Evolutionary conservation across 2,329 filamentous ascomycete species (phyloP), one percentile per base, ranked within the genome.

Genomic region (Fusarium chuoi): DNA sequence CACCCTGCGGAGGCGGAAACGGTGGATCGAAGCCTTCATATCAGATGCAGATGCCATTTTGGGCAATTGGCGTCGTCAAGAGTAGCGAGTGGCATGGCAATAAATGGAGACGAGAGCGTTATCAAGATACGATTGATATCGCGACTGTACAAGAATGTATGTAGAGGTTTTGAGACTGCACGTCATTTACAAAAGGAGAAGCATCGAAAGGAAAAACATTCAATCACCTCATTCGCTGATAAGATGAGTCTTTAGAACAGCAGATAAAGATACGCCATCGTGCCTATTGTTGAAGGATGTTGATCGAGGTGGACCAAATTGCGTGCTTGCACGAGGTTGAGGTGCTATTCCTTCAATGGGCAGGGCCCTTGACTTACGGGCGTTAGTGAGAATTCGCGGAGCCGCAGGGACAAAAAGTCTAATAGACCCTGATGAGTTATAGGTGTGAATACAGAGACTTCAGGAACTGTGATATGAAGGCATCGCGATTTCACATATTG

Each of bases 1-100:
- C 71, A 66, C 65, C 67, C 71, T 71, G 69, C 74, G 73, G 60
- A 77, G 63, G 62, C 75, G 76, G 73, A 77, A 74, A 65, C 75
- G 76, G 72, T 77, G 70, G 77, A 77, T 71, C 62, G 77, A 78
- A 51, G 71, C 74, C 58, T 78, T 78, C 77, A 78, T 75, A 51
- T 76, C 76, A 54, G 78, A 73, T 70, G 73, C 75, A 56, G 78
- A 73, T 68, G 73, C 77, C 70, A 78, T 78, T 75, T 71, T 67
- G 60, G 73, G 69, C 58, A 54, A 58, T 39, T 20, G 54, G 55
- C 26, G 62, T 42, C 58, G 26, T 71, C 12, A 41, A 41, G 33
- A 52, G 28, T 57, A 59, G 64, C 67, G 28, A 49, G 36, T 63
- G 55, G 68, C 71, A 74, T 74, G 45, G 28, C 46, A 55, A 30